phyloP scores from a whole-genome alignment of 352 stramenopile genomes.

The Phytophthora tubulina region DNA sequence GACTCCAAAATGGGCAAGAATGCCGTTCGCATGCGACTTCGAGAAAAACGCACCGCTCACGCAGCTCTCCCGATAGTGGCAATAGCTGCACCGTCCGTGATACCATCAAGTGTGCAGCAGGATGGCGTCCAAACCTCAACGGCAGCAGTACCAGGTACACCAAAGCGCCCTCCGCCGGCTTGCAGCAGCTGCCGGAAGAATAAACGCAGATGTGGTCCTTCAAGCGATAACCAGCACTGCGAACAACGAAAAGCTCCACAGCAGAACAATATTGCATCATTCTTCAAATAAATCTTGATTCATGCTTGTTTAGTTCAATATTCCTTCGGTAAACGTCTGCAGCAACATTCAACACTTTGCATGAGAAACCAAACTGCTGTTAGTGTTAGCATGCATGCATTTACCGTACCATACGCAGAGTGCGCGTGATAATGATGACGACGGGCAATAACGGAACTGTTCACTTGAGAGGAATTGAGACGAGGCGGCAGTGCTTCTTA shows the following conservation, averaged over 20 bases:
- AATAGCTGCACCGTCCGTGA: too few species aligned
- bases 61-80: neutral
- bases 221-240: constrained; percentile 3
- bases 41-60: neutral
- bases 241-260: neutral
- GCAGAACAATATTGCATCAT: neutral
- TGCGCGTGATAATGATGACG: too few species aligned
- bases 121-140: too few species aligned
- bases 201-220: neutral
- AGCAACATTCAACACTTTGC: too few species aligned
- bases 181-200: neutral
- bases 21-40: constrained; percentile 7
- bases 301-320: too few species aligned
- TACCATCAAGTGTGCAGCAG: neutral
- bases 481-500: too few species aligned
- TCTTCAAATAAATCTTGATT: neutral
- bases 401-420: too few species aligned
- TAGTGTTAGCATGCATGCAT: too few species aligned
- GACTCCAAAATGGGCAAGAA: constrained; percentile 3
- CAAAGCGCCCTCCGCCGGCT: neutral
- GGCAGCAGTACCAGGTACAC: neutral
- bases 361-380: too few species aligned
- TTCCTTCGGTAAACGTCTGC: too few species aligned
- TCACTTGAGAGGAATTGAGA: too few species aligned
- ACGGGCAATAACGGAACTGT: too few species aligned